These are phyloP conservation scores for Brasilioporus rufonigricans DNA, from an alignment of 768 basidiomycete species.

Conservation along the genomic window DNA sequence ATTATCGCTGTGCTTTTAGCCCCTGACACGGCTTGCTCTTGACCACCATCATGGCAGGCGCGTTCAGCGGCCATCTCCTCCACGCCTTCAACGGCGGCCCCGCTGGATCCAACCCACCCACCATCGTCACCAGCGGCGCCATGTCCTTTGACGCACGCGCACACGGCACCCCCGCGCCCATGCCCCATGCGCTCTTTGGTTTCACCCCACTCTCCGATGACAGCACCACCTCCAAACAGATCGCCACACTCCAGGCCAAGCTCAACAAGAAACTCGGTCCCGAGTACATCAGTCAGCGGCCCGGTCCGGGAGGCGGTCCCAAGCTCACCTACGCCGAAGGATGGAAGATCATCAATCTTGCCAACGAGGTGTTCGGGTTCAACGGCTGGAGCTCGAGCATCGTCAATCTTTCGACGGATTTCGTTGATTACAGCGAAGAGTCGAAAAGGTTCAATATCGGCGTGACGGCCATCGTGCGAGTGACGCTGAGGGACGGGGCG, in stretches of 20 bases:
- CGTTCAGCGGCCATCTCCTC: slow-evolving; percentile 59
- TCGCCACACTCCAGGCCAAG: slow-evolving; percentile 75
- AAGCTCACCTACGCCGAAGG: slow-evolving; percentile 96
- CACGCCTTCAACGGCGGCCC: slow-evolving; percentile 37
- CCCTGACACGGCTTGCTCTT: slow-evolving; percentile 8
- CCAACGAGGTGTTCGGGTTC: slow-evolving; percentile 98
- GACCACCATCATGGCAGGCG: slow-evolving; percentile 49
- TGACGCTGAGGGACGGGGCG: slow-evolving; percentile 84
- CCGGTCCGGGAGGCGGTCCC: slow-evolving; percentile 81
- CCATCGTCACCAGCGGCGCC: slow-evolving; percentile 47
- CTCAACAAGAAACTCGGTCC: slow-evolving; percentile 89
- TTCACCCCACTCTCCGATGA: slow-evolving; percentile 47
- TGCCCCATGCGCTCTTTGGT: neutral
- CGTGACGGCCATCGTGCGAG: slow-evolving; percentile 80
- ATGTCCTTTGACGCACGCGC: slow-evolving; percentile 61
- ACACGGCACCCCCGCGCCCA: slow-evolving; percentile 39
- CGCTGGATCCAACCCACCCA: slow-evolving; percentile 24
- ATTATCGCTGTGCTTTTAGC: neutral
- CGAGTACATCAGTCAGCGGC: slow-evolving; percentile 86
- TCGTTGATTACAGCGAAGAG: slow-evolving; percentile 72
- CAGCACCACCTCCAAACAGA: slow-evolving; percentile 50
- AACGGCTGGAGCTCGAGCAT: slow-evolving; percentile 92
- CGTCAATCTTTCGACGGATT: slow-evolving; percentile 72
- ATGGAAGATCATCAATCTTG: slow-evolving; percentile 97
- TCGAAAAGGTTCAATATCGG: slow-evolving; percentile 66